Base-by-base conservation (phyloP, 1,284 basidiomycete genomes). In the Ustilago hordei region DNA sequence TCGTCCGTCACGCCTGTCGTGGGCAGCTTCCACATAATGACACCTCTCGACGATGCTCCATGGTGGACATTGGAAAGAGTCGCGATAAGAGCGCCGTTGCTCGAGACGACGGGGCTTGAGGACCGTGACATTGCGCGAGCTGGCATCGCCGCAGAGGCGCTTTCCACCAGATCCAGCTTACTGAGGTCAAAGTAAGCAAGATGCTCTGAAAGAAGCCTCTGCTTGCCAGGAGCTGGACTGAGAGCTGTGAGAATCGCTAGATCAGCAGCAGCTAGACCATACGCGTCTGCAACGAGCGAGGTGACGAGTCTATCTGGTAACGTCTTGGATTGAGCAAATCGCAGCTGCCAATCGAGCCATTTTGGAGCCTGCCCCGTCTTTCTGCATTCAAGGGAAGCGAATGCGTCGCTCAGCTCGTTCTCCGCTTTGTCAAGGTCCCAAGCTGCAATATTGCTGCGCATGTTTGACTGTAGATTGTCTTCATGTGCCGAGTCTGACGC, bases 381-480 rank as follows among this genome's bases (percentile, higher is more conserved):
- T 34, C 65, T 58, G 55, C 76, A 78, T 59, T 78, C 76, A 35
- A 78, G 68, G 35, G 68, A 64, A 15, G 55, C 52, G 32, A 78
- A 78, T 6, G 76, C 76, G 11, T 78, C 76, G 54, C 65, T 75
- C 13, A 78, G 58, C 55, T 69, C 76, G 52, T 64, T 61, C 31
- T 69, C 68, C 15, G 59, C 57, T 39, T 64, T 68, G 38, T 15
- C 3, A 8, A 75, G 39, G 36, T 78, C 65, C 76, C 76, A 78
- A 8, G 62, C 39, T 11, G 69, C 60, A n/a, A 78, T 53, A n/a
- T 1, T 63, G 56, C 58, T 75, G 64, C 55, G 58, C 59, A 69
- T 47, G n/a, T n/a, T 31, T 7, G 59, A 39, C 1, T 28, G 17
- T 1, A 53, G 6, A 15, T 19, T 19, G 45, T 12, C 28, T 8